Conservation (phyloP, 345 rosid species). For the Cardamine chenopodiifolia region DNA sequence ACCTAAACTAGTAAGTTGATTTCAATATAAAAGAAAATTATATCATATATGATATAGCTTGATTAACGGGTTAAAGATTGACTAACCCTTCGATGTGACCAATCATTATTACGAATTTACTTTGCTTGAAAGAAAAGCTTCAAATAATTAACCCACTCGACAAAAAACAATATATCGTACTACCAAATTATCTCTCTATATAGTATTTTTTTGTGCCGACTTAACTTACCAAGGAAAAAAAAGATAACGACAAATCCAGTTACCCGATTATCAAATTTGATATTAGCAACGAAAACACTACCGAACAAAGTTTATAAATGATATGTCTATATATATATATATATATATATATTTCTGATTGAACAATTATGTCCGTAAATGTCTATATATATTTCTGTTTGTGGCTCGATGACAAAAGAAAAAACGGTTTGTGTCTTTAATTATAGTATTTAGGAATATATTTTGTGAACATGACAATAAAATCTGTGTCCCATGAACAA, state of each 20-base stretch:
- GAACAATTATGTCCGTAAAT: neutral
- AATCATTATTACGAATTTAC: conserved; percentile 20
- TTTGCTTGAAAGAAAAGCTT: conserved; percentile 42
- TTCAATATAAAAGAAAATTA: neutral
- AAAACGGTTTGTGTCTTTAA: neutral
- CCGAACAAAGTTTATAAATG: neutral
- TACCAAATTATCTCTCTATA: neutral
- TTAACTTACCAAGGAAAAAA: neutral
- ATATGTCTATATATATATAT: neutral
- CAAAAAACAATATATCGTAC: neutral
- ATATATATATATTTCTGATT: too few relatives aligned
- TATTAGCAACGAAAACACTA: neutral
- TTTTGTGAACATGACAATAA: neutral
- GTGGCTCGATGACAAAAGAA: neutral
- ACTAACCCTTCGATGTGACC: conserved; percentile 36
- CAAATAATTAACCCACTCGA: conserved; percentile 16
- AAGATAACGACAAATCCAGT: conserved; percentile 14
- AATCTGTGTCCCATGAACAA: neutral
- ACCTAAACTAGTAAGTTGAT: neutral
- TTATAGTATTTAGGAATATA: neutral
- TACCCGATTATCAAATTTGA: conserved; percentile 10
- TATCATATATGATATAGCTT: conserved; percentile 6
- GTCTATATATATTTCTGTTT: too few relatives aligned
- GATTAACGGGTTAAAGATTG: conserved; percentile 28
- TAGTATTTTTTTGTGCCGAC: neutral